Conservation (phyloP, 1,284 basidiomycete genomes). For the Apiotrichum veenhuisii region DNA sequence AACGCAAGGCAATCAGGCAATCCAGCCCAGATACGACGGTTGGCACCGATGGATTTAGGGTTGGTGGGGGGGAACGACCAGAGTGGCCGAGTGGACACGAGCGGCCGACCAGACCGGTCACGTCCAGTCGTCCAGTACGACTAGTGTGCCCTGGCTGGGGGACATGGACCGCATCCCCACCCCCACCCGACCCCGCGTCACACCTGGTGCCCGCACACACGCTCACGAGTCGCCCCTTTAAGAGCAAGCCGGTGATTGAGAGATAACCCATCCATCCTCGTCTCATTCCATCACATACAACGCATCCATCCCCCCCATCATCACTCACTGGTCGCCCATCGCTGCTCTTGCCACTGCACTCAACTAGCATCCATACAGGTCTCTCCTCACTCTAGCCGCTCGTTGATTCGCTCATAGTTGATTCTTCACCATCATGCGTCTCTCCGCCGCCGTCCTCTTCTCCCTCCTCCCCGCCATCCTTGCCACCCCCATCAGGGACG, state of each 20-base stretch:
- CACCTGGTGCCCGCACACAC: no score
- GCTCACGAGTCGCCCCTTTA: no score
- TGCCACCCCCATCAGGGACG: slow-evolving; percentile 36
- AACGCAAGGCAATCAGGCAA: no score
- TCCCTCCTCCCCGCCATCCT: slow-evolving; percentile 38
- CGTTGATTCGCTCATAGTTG: neutral
- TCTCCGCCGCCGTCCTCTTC: slow-evolving; percentile 29
- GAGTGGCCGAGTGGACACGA: neutral
- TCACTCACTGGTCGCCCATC: neutral
- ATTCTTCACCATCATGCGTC: slow-evolving; percentile 27
- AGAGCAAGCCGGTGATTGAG: neutral
- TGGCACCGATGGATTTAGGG: no score
- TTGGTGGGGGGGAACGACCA: no score
- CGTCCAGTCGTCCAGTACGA: no score
- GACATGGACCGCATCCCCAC: no score
- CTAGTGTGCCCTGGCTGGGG: no score
- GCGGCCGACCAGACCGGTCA: neutral
- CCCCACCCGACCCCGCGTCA: no score
- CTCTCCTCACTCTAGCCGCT: slow-evolving; percentile 1
- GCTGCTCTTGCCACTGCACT: neutral
- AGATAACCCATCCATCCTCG: neutral
- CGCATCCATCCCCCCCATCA: neutral
- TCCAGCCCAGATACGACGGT: no score
- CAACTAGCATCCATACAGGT: neutral
- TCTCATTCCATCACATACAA: neutral